Evolutionary conservation across 495 filamentous ascomycete genomes (phyloP).

Genomic region (Penicillium waksmanii): DNA sequence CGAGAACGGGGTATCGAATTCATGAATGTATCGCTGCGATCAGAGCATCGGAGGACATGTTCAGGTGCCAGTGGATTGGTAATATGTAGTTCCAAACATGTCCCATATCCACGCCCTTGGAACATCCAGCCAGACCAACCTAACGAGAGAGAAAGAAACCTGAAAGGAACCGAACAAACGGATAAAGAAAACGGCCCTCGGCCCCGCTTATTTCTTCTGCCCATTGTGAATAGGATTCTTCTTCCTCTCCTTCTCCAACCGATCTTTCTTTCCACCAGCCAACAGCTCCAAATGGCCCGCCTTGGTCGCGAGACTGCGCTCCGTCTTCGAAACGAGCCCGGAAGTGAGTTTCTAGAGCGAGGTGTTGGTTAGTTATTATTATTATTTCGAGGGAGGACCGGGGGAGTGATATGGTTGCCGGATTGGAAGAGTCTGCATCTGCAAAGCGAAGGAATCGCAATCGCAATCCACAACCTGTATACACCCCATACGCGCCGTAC

Average conservation of each 20-base stretch:
- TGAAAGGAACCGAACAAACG: too few relatives aligned
- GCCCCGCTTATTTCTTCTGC: background rate
- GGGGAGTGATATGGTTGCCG: background rate
- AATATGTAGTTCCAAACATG: too few relatives aligned
- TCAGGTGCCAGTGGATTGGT: background rate
- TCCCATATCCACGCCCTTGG: too few relatives aligned
- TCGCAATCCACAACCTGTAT: background rate
- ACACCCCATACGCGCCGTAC: background rate
- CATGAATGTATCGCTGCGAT: constrained; percentile 22
- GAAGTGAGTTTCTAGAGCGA: constrained; percentile 62
- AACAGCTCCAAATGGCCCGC: constrained; percentile 77
- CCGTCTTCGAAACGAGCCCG: constrained; percentile 65
- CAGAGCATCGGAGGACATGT: background rate
- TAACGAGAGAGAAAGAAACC: too few relatives aligned
- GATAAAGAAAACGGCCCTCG: background rate
- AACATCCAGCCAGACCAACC: too few relatives aligned
- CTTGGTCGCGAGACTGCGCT: constrained; percentile 65
- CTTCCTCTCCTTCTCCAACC: constrained; percentile 28
- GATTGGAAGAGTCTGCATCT: background rate
- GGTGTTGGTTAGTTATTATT: background rate
- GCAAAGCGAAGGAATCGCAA: background rate
- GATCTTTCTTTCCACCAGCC: constrained; percentile 65
- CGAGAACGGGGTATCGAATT: constrained; percentile 34
- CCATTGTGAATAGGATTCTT: constrained; percentile 13
- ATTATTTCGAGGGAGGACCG: background rate